These are phyloP conservation scores for Mucor ambiguus DNA, from an alignment of 371 early-diverging fungal species.

Conservation along the genomic window DNA sequence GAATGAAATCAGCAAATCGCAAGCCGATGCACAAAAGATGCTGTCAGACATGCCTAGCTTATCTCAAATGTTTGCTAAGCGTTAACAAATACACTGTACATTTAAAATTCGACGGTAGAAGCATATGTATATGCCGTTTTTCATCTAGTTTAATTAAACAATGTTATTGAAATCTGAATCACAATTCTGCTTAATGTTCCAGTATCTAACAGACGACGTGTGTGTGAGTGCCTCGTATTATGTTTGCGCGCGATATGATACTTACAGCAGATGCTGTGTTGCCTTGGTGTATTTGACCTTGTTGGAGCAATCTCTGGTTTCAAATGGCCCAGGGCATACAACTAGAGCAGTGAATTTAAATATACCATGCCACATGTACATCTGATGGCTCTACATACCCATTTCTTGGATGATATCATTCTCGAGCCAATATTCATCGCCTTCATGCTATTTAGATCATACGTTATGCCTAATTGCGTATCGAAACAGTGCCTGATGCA, in stretches of 20 bases:
- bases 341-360: background rate
- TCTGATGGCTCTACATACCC: background rate
- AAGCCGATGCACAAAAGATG: conserved; percentile 45
- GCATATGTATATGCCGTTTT: background rate
- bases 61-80: conserved; percentile 35
- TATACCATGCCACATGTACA: too few species aligned
- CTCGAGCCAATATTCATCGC: conserved; percentile 22
- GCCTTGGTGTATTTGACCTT: background rate
- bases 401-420: background rate
- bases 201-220: conserved; percentile 1
- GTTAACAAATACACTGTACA: conserved; percentile 7
- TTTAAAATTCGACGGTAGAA: background rate
- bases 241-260: background rate
- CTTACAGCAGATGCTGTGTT: conserved; percentile 4
- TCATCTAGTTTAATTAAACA: background rate
- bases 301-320: conserved; percentile 22
- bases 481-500: background rate
- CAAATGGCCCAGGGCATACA: conserved; percentile 19
- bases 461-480: background rate
- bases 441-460: conserved; percentile 16
- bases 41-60: conserved; percentile 46
- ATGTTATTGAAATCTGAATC: background rate
- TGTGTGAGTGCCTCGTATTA: background rate
- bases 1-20: conserved; percentile 39
- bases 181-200: conserved; percentile 4